Conservation (phyloP, 2,329 filamentous ascomycete genomes). For the Mollisia scopiformis region DNA sequence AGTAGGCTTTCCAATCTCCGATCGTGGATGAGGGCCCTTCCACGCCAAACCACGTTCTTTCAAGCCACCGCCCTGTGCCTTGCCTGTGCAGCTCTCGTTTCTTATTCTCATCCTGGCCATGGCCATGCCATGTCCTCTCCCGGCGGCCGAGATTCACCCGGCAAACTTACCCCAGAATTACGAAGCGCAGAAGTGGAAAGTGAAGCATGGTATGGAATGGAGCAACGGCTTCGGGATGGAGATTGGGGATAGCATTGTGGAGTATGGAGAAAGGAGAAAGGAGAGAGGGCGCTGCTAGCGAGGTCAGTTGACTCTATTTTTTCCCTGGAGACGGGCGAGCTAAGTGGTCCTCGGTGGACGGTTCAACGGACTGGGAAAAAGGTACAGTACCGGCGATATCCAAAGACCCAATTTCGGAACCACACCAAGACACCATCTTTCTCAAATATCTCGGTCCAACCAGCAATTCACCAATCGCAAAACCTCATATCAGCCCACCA, state of each 20-base stretch:
- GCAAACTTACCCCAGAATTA: conserved; percentile 10
- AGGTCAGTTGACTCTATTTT: not conserved
- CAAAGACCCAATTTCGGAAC: not conserved
- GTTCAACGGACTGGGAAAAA: not conserved
- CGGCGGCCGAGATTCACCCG: conserved; percentile 1
- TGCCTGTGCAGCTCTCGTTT: not conserved
- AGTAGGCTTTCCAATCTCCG: not conserved
- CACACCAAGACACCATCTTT: not conserved
- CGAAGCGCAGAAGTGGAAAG: not conserved
- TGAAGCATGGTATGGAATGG: too few species aligned
- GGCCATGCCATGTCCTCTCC: too few species aligned
- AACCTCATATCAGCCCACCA: not conserved
- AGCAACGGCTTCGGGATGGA: not conserved
- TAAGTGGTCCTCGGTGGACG: too few species aligned
- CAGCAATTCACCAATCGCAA: not conserved
- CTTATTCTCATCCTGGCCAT: not conserved
- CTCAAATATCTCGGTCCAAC: not conserved
- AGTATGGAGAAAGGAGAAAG: not conserved
- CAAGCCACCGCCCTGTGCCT: conserved; percentile 1
- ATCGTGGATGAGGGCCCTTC: not conserved
- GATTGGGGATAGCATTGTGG: not conserved
- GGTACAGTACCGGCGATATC: not conserved
- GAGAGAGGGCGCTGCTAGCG: not conserved
- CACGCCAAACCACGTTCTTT: not conserved
- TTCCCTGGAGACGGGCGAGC: not conserved